A percentile compares a stretch with the other conserved stretches of the same genome.
Conservation (phyloP, 2,329 filamentous ascomycete genomes). For the Eutypa lata region DNA sequence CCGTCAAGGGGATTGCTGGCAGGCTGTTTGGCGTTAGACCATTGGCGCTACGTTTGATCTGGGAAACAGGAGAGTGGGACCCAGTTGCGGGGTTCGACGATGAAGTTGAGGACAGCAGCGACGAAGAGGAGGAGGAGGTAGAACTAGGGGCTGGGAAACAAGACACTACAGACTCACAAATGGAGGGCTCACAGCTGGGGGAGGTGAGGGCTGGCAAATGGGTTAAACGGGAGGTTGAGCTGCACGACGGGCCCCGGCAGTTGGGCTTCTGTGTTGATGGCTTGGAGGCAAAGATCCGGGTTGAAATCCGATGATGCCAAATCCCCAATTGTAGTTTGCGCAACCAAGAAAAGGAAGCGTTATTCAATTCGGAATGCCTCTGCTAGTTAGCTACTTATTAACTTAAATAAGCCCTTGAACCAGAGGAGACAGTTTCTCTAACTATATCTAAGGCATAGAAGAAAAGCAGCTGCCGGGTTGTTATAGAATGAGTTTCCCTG, state of each 20-base stretch:
- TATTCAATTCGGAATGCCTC: background rate
- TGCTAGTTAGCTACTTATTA: background rate
- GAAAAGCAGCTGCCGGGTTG: too few species aligned
- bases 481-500: too few species aligned
- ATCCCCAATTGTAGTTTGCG: background rate
- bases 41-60: conserved; percentile 65
- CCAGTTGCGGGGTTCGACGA: conserved; percentile 64
- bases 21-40: conserved; percentile 66
- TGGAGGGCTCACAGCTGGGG: conserved; percentile 18
- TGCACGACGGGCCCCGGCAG: conserved; percentile 75
- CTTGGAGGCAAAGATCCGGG: conserved; percentile 64
- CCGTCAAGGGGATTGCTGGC: conserved; percentile 74
- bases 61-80: conserved; percentile 91
- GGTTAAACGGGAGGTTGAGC: conserved; percentile 74
- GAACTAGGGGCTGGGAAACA: conserved; percentile 26
- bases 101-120: conserved; percentile 52
- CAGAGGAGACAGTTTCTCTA: too few species aligned
- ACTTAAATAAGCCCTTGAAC: background rate
- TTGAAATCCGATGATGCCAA: conserved; percentile 51
- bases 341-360: background rate
- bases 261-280: conserved; percentile 83
- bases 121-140: conserved; percentile 46
- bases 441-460: too few species aligned
- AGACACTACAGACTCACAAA: conserved; percentile 3
- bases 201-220: conserved; percentile 51